Evolutionary conservation across 352 stramenopile genomes (phyloP), one percentile per base, ranked within the genome.

Genomic region (Pilasporangium apinafurcum): DNA sequence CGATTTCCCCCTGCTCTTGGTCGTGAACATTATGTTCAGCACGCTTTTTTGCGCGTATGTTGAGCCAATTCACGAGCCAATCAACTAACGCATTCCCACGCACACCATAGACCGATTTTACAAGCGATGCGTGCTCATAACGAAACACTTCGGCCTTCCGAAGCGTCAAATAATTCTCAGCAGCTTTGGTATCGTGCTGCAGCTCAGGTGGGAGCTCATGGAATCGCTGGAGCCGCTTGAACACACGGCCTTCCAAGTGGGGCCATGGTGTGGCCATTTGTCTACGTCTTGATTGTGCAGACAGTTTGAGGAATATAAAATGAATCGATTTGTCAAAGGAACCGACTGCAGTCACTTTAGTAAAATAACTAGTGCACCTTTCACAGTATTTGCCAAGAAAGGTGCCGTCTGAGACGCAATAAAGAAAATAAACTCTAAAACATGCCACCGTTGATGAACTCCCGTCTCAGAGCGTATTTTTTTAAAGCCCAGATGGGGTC

Each of bases 171-270:
- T 41, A 25, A 1, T 21, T 25, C 22, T 41, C 22, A 17, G 41
- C 39, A n/a, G 33, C n/a, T 24, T 22, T 41, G 10, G 33, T 22
- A 17, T 40, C 43, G 2, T 49, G n/a, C 43, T 53, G 45, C 22
- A 59, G 18, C 25, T 46, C 44, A 0, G 22, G 25, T 0, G 59
- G 50, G 0, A 68, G 35, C 30, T 45, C 25, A 4, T 48, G 37
- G 33, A 59, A 65, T 20, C 34, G 50, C 7, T 57, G 54, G 16
- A 68, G 36, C 1, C 59, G 59, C 18, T 62, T 33, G 28, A 68
- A 65, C 17, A 65, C 59, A 18, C 59, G 59, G 16, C 59, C 54
- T 32, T 68, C 35, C 38, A 68, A 32, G 8, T 37, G 20, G 7
- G 53, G 31, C 1, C 48, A 32, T 21, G 48, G 35, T 0, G 37